phyloP scores from a whole-genome alignment of 257 asterid species.

The Forsythia suspensa region DNA sequence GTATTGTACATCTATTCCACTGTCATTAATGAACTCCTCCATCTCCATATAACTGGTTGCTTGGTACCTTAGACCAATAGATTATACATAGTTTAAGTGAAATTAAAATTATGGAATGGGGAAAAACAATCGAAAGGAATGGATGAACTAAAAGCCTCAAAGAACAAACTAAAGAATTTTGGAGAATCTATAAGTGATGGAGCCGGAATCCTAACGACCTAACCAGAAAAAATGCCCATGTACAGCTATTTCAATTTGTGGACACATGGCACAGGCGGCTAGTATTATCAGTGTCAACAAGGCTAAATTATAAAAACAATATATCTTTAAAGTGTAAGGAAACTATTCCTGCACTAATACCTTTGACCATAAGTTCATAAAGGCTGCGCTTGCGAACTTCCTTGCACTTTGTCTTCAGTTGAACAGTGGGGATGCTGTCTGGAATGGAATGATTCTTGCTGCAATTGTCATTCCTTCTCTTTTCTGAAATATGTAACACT shows the following conservation, averaged over 20 bases:
- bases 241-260: constrained; percentile 6
- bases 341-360: constrained; percentile 30
- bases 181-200: neutral
- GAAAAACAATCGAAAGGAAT: neutral
- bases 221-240: constrained; percentile 2
- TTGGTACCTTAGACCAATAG: neutral
- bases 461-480: constrained; percentile 24
- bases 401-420: constrained; percentile 35
- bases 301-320: neutral
- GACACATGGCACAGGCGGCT: neutral
- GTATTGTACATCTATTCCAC: neutral
- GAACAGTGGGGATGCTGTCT: constrained; percentile 22
- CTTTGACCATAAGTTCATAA: constrained; percentile 43
- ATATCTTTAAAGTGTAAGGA: neutral
- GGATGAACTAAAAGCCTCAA: neutral
- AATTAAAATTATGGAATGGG: neutral
- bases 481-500: constrained; percentile 25
- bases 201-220: neutral
- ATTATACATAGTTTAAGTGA: neutral
- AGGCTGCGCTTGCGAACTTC: constrained; percentile 52
- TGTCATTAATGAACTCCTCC: neutral
- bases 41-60: neutral
- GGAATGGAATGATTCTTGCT: constrained; percentile 24
- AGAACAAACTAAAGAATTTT: neutral
- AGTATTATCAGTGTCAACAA: neutral